A percentile compares a stretch with the other conserved stretches of the same genome.
phyloP scores from a whole-genome alignment of 176 grass and related monocot species.

The Coix lacrymajobi region DNA sequence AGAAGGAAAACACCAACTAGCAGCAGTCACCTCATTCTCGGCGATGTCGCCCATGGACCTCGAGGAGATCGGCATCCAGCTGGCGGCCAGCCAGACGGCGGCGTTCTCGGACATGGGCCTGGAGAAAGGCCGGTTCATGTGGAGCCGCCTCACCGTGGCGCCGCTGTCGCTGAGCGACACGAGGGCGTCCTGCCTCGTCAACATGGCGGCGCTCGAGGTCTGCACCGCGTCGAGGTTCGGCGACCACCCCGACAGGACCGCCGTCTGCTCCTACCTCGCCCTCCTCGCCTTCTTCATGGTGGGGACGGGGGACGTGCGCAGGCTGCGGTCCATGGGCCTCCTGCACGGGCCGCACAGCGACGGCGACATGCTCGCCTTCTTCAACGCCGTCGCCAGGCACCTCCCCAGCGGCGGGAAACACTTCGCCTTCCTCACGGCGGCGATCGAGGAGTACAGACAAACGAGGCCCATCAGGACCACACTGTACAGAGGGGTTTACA shows the following conservation, averaged over 20 bases:
- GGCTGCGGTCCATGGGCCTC: background rate
- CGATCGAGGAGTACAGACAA: too few relatives aligned
- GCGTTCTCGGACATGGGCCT: background rate
- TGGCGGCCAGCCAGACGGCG: background rate
- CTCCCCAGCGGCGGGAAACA: too few relatives aligned
- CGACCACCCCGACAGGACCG: background rate
- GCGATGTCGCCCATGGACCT: background rate
- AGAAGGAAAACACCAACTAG: too few relatives aligned
- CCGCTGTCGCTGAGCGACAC: background rate
- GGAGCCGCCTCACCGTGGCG: background rate
- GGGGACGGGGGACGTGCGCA: background rate
- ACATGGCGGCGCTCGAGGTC: background rate
- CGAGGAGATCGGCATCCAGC: background rate
- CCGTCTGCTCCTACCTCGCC: background rate
- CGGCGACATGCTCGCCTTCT: background rate
- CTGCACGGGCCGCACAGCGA: background rate
- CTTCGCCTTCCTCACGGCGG: too few relatives aligned
- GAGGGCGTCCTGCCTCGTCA: background rate
- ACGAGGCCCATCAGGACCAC: too few relatives aligned
- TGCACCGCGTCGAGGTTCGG: background rate
- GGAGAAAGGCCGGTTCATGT: fast-evolving
- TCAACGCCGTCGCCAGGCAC: background rate
- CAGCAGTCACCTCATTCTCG: too few relatives aligned
- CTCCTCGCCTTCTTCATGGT: background rate
- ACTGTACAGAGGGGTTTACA: too few relatives aligned